These are phyloP conservation scores for Capsaspora owczarzaki DNA, from an alignment of 78 protist genomes.

Conservation along the genomic window DNA sequence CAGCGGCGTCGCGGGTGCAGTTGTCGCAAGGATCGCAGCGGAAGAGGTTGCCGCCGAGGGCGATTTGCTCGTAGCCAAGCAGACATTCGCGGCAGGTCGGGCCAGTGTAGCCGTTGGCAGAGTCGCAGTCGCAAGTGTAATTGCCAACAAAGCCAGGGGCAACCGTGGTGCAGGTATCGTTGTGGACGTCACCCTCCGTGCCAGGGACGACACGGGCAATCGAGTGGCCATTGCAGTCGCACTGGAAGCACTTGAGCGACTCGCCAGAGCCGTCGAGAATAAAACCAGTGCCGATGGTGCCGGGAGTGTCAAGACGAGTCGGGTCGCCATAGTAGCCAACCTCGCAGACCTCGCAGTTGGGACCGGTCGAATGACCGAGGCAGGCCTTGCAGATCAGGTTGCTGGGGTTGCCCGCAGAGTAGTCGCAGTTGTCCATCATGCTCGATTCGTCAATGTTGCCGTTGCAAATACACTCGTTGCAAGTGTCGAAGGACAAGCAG, in stretches of 20 bases:
- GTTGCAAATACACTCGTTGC: constrained; percentile 7
- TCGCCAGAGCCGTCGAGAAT: background rate
- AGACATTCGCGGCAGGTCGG: background rate
- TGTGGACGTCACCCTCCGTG: background rate
- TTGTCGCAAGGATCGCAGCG: background rate
- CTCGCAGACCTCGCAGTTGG: constrained; percentile 2
- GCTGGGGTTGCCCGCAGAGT: background rate
- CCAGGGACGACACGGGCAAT: background rate
- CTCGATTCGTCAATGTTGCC: background rate
- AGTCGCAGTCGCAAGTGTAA: background rate
- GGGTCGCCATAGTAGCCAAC: constrained; percentile 3
- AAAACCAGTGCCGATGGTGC: background rate
- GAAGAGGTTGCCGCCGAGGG: background rate
- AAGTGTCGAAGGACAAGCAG: background rate
- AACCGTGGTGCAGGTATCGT: background rate
- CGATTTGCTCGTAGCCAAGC: constrained; percentile 1
- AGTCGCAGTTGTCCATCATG: background rate
- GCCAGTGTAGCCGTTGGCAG: background rate
- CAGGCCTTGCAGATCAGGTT: background rate
- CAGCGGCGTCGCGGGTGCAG: background rate
- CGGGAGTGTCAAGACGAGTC: background rate
- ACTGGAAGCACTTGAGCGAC: constrained; percentile 16
- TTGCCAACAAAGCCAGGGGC: too few relatives aligned
- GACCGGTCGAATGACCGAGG: constrained; percentile 5
- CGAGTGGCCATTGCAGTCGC: background rate